Evolutionary conservation across 176 grass and related monocot species (phyloP), one percentile per base, ranked within the genome.

Genomic region (Triticum monococcum): DNA sequence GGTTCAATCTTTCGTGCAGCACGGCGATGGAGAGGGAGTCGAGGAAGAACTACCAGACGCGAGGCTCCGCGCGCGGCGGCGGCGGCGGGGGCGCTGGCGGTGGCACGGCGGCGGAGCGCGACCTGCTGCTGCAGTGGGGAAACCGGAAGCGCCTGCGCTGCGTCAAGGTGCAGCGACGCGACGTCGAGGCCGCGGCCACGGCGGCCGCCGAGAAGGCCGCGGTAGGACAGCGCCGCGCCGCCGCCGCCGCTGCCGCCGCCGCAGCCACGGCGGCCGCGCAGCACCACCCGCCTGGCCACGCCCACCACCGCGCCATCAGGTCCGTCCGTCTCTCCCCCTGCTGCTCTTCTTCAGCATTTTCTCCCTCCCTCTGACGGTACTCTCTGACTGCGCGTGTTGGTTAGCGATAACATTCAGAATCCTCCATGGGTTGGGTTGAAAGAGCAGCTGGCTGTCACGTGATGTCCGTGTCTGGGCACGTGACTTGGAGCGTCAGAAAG

Each of bases 101-200:
- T 3, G 41, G 89, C 52, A 87, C 91, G 35, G 50, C 86, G 5
- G 40, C 88, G 0, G 95, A 97, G 64, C 90, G 91, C 64, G 95
- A 97, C 37, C 69, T 92, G 83, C 90, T 92, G 16, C 90, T 97
- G 81, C 95, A 97, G 68, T 97, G 95, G 95, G 95, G 95, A 28
- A 97, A 94, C 77, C 80, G 95, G 80, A 97, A 97, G 86, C 81
- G 95, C 61, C 83, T 97, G 38, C 89, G 92, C 77, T 97, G 95
- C 86, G 90, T 91, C 86, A 97, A 97, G 83, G 90, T 90, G 80
- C 94, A 92, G 40, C 94, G 89, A 32, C 92, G 87, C 72, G 94
- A 97, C 59, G 83, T 90, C 54, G 83, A 87, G 28, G 81, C 89
- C 41, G 81, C 91, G 3, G 88, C 88, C 73, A 83, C 88, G 18